Base-by-base conservation (phyloP, 2,329 filamentous ascomycete species). In the Phaeosphaeriaceae sp. region DNA sequence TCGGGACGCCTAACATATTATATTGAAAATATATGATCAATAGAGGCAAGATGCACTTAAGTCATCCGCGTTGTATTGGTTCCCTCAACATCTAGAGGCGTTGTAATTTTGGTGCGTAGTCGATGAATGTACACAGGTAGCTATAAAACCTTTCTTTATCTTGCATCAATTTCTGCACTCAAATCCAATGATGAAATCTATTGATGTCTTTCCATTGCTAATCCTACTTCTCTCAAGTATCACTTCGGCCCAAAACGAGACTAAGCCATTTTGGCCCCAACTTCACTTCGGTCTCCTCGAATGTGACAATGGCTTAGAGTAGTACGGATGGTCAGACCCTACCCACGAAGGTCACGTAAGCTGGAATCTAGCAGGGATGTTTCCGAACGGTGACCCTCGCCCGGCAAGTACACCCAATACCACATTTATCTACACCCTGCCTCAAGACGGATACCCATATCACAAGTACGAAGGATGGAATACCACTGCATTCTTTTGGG, bases 391-490 rank as follows among this genome's bases (percentile, higher is more conserved):
- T 20, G 20, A 36, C 21, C 41, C 41, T 35, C 41, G 41, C 9
- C 20, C 30, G 13, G 28, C 41, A 32, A 23, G 28, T 18, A 13
- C 34, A 13, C 20, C 18, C 1, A 36, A 44, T n/a, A 26, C 18
- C 32, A 44, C 41, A 2, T 44, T 34, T 20, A 35, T 44, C 32
- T 44, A 44, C 32, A 28, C 32, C 2, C 18, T 44, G 16, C 41
- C 32, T 28, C 41, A 44, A 36, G 41, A 32, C 4, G 32, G 41
- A 9, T 44, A 44, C 11, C 41, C 41, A 21, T 44, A 44, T 21
- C 41, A 44, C 17, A 44, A 44, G n/a, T 44, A 44, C 17, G 41
- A 44, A 30, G 41, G 32, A 8, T 44, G 41, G 41, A 44, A 44
- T 21, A 36, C 41, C 9, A 44, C 32, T 18, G 32, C 41, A 13